These are phyloP conservation scores for Diaporthe sp. DNA, from an alignment of 2,329 filamentous ascomycete genomes.

Conservation along the genomic window DNA sequence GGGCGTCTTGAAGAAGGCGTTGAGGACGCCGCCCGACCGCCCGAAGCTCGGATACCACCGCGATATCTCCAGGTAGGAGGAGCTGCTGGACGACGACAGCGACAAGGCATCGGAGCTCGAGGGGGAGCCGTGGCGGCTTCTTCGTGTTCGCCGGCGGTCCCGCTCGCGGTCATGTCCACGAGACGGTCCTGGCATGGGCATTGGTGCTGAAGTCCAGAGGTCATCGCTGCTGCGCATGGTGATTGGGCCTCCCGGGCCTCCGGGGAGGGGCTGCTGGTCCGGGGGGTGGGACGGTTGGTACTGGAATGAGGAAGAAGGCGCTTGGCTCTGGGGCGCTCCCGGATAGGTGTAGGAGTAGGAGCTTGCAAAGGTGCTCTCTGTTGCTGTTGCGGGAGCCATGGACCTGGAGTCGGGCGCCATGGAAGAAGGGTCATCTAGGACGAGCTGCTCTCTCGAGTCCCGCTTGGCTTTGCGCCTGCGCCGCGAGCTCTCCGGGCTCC, in stretches of 20 bases:
- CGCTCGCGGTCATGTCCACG: conserved; percentile 34
- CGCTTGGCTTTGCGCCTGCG: conserved; percentile 62
- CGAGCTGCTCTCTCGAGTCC: conserved; percentile 57
- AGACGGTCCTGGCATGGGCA: conserved; percentile 31
- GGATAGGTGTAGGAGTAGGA: conserved; percentile 31
- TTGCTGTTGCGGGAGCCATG: conserved; percentile 32
- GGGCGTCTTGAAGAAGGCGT: conserved; percentile 73
- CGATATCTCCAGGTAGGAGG: conserved; percentile 77
- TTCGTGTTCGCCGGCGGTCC: conserved; percentile 24
- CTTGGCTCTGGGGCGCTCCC: conserved; percentile 15
- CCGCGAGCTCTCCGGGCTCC: conserved; percentile 68
- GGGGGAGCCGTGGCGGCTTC: conserved; percentile 33
- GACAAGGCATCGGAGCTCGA: conserved; percentile 56
- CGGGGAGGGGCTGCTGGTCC: conserved; percentile 31
- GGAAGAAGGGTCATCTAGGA: conserved; percentile 45
- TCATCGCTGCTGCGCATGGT: conserved; percentile 37
- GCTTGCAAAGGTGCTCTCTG: conserved; percentile 35
- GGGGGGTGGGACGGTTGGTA: conserved; percentile 11
- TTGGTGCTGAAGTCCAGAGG: conserved; percentile 7
- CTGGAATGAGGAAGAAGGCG: conserved; percentile 32
- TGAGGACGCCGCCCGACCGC: conserved; percentile 68
- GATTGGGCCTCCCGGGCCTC: conserved; percentile 22
- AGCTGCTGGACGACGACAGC: conserved; percentile 59
- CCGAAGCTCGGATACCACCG: conserved; percentile 61
- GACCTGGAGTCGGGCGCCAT: conserved; percentile 38